phyloP scores from a whole-genome alignment of 331 rosid genomes.

The Acacia pycnantha region DNA sequence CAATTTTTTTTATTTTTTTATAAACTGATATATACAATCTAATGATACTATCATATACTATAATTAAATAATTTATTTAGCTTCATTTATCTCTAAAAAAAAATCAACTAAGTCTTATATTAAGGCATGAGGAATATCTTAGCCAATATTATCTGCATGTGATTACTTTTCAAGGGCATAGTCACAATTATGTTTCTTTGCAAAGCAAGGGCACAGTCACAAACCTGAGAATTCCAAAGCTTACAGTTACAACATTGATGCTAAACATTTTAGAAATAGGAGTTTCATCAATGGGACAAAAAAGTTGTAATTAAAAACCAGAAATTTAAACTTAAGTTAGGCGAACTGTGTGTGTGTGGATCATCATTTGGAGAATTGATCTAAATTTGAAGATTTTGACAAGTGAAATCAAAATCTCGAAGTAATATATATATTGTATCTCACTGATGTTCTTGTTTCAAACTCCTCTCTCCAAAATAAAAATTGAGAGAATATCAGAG shows the following conservation, averaged over 20 bases:
- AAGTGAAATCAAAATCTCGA: neutral
- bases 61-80: no score
- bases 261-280: neutral
- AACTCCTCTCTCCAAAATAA: neutral
- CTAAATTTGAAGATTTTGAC: neutral
- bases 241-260: neutral
- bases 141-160: no score
- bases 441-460: neutral
- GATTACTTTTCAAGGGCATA: no score
- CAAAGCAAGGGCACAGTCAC: no score
- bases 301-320: neutral
- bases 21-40: no score
- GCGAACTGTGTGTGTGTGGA: neutral
- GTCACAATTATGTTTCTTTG: no score
- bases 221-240: neutral
- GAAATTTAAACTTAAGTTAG: neutral
- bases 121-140: no score
- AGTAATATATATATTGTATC: neutral
- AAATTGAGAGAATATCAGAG: neutral
- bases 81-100: no score
- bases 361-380: neutral
- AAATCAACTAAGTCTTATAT: no score
- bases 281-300: no score
- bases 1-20: no score
- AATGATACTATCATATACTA: no score